These are phyloP conservation scores for Aspergillus ochraceus DNA, from an alignment of 2,329 filamentous ascomycete genomes.

Conservation along the genomic window DNA sequence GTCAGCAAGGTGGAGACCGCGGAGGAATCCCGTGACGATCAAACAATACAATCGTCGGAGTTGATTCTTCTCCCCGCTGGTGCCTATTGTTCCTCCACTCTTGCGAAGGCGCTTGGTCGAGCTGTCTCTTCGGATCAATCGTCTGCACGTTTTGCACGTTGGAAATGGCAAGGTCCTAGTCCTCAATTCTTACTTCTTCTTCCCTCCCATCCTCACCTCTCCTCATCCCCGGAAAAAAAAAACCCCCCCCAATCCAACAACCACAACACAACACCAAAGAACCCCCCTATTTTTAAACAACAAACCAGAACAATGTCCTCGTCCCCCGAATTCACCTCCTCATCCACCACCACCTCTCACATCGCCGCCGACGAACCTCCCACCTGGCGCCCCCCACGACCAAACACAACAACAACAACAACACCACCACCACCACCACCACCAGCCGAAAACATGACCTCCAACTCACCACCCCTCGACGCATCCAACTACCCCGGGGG, in stretches of 20 bases:
- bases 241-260: background rate
- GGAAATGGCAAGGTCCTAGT: background rate
- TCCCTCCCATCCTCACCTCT: background rate
- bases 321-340: background rate
- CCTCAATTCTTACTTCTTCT: background rate
- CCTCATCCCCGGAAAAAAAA: background rate
- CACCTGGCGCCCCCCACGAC: conserved; percentile 18
- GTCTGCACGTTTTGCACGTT: background rate
- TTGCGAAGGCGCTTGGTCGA: background rate
- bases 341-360: background rate
- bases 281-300: no score
- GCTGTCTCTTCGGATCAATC: background rate
- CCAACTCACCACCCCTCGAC: conserved; percentile 24
- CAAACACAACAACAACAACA: conserved; percentile 11
- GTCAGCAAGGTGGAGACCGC: background rate
- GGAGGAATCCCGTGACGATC: background rate
- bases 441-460: conserved; percentile 11
- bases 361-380: background rate
- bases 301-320: background rate
- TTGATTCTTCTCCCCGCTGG: conserved; percentile 2
- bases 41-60: background rate
- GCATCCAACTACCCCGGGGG: conserved; percentile 38
- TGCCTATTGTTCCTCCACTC: conserved; percentile 14
- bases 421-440: background rate
- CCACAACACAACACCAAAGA: background rate